These are phyloP conservation scores for Solanum paucissectum DNA, from an alignment of 257 asterid genomes.

Conservation along the genomic window DNA sequence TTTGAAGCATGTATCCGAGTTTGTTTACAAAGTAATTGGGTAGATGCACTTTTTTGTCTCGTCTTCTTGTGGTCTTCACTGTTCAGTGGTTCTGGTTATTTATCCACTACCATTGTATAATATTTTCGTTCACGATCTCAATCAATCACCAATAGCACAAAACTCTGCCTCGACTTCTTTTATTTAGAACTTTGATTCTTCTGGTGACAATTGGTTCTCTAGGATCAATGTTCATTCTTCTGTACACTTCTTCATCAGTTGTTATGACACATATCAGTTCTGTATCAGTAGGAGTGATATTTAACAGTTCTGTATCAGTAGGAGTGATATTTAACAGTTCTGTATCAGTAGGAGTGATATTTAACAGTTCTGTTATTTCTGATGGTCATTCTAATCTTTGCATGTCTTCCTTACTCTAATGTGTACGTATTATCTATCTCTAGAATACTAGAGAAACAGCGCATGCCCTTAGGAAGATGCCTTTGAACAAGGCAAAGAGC, in stretches of 20 bases:
- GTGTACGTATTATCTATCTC: background rate
- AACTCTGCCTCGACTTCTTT: background rate
- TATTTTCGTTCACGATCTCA: background rate
- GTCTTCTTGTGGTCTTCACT: background rate
- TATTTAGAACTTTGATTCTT: background rate
- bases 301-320: no score
- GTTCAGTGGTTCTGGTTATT: background rate
- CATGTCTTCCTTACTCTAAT: background rate
- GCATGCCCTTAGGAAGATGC: slow-evolving; percentile 67
- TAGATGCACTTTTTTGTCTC: background rate
- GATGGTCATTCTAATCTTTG: background rate
- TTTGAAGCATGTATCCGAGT: background rate
- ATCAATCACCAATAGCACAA: background rate
- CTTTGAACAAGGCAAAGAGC: slow-evolving; percentile 72
- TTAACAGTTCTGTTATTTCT: background rate
- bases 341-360: background rate
- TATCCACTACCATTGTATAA: background rate
- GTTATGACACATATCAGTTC: no score
- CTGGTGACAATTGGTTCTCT: background rate
- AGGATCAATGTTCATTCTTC: background rate
- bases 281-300: no score
- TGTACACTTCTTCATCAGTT: background rate
- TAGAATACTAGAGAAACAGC: slow-evolving; percentile 92
- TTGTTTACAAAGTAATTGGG: background rate
- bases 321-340: background rate